Base-by-base conservation (phyloP, 139 green algal species). In the Picochlorum sp. region DNA sequence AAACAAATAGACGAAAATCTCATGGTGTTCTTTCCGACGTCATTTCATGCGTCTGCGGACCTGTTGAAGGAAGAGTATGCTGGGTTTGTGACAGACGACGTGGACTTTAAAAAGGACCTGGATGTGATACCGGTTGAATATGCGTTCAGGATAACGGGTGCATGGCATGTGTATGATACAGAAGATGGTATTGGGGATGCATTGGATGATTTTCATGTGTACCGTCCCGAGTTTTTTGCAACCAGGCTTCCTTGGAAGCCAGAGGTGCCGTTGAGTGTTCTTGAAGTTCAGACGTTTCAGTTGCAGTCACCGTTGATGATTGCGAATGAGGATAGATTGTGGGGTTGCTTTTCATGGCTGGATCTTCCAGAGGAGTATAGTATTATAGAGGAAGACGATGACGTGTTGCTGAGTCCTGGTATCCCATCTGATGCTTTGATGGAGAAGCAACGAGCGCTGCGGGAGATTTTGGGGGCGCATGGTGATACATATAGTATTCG, bases 331-430 rank as follows among this genome's bases (percentile, higher is more conserved):
- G 71, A 84, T 0, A 28, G 69, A 4, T 65, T 79, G 16, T 88
- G 72, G 30, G 81, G 81, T 45, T 88, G 81, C 62, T 88, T 88
- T 59, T 75, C 62, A 1, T 88, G 74, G 70, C 59, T 79, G 16
- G 13, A 38, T 20, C 21, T 16, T 7, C 0, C 14, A 11, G 21
- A 60, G 16, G 9, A n/a, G n/a, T 15, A 21, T 23, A 18, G 7
- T 60, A 60, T 26, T 34, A 31, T 0, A 7, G 30, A 10, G 8
- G 26, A 24, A 52, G 23, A 55, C 34, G 49, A 69, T 26, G 47
- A 45, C 3, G 21, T 23, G 9, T 18, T 26, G 7, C 20, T 10
- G 18, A 44, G n/a, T n/a, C 60, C 67, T 16, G 67, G 31, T 34
- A 49, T 77, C 3, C n/a, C 21, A 9, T 49, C 60, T 23, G 56